phyloP scores from a whole-genome alignment of 129 eudicot genomes.

The Lonicera japonica region DNA sequence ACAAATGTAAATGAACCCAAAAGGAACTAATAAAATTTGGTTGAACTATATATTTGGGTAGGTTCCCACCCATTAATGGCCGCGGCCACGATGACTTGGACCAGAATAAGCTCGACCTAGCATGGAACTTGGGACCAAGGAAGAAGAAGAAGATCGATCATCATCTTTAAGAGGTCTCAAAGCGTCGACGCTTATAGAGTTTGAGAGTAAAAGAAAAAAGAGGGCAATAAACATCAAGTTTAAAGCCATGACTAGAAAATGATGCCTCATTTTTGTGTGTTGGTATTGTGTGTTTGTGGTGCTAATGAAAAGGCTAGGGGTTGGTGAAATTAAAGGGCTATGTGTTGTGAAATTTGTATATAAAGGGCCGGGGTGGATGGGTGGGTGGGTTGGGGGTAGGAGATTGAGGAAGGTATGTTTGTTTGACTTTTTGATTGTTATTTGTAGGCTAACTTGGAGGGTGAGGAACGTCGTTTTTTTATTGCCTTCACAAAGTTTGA shows the following conservation, averaged over 20 bases:
- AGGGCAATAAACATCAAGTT: not conserved
- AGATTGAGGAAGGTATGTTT: not conserved
- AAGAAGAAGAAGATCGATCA: not conserved
- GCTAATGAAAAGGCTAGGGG: not conserved
- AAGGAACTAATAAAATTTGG: not conserved
- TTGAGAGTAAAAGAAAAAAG: not conserved
- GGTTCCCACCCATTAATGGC: constrained; percentile 8
- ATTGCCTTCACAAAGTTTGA: not conserved
- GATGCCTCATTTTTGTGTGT: not conserved
- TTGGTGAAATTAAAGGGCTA: no score
- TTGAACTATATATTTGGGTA: not conserved
- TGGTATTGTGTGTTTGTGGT: not conserved
- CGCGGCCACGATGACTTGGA: constrained; percentile 24
- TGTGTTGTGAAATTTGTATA: not conserved
- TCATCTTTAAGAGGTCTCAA: constrained; percentile 1
- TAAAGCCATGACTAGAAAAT: not conserved
- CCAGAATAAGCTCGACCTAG: constrained; percentile 13
- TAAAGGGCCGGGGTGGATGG: not conserved
- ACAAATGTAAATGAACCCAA: not conserved
- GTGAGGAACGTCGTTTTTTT: not conserved
- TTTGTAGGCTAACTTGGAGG: not conserved
- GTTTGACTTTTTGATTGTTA: not conserved
- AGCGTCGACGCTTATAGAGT: not conserved
- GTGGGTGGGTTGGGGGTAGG: not conserved
- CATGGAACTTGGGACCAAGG: not conserved